Conservation (phyloP, 139 green algal species). For the Asterochloris sp. region DNA sequence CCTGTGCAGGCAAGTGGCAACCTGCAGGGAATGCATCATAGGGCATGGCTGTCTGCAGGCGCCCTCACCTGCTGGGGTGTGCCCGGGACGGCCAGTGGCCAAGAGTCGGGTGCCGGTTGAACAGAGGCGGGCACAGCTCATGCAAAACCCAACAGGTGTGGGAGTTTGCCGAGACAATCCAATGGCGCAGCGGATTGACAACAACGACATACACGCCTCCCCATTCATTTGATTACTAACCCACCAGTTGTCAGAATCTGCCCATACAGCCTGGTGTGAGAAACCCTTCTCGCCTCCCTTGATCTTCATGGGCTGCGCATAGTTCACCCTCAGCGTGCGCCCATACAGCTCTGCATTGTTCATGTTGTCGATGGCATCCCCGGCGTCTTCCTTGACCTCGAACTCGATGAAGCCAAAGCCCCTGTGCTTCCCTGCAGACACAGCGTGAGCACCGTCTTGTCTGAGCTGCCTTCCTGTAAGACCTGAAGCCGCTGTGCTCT, state of each 20-base stretch:
- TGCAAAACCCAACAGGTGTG: neutral
- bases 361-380: conserved; percentile 96
- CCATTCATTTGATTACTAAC: too few relatives aligned
- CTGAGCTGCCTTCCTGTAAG: neutral
- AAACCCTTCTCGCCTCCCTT: conserved; percentile 89
- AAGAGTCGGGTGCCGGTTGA: too few relatives aligned
- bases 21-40: too few relatives aligned
- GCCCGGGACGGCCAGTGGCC: too few relatives aligned
- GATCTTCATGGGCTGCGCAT: conserved; percentile 89
- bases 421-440: conserved; percentile 57
- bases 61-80: too few relatives aligned
- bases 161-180: neutral
- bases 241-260: conserved; percentile 58
- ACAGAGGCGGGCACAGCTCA: neutral
- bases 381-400: conserved; percentile 85
- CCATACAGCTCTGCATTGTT: conserved; percentile 80
- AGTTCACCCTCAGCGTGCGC: conserved; percentile 81
- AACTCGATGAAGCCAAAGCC: conserved; percentile 97
- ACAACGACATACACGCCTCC: neutral
- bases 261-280: conserved; percentile 66
- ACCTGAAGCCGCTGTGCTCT: neutral
- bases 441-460: conserved; percentile 16
- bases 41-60: too few relatives aligned
- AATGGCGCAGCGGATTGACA: too few relatives aligned
- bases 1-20: too few relatives aligned